Percentiles rank a stretch among this genome's conserved stretches.
Evolutionary conservation across 75 land plant species (phyloP).

Genomic region (Sequoia sempervirens): DNA sequence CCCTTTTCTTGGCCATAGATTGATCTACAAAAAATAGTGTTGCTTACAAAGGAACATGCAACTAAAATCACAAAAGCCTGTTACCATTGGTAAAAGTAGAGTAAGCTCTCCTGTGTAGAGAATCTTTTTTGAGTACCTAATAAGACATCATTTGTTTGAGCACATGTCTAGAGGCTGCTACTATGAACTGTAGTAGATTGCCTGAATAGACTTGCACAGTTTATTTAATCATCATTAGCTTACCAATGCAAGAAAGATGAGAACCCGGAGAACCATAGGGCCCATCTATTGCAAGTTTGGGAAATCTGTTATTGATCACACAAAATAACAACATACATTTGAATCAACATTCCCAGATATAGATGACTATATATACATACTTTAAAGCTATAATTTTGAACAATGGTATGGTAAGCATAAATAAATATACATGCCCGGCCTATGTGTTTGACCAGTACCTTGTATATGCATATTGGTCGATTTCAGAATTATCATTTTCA

Average conservation of each 20-base stretch:
- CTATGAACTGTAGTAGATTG: neutral
- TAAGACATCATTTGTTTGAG: neutral
- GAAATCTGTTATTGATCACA: constrained; percentile 3
- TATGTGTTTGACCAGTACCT: too few relatives aligned
- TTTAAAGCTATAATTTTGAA: neutral
- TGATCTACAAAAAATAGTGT: neutral
- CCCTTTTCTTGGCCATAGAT: neutral
- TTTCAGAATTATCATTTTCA: too few relatives aligned
- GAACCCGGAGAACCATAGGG: constrained; percentile 19
- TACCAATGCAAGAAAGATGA: too few relatives aligned
- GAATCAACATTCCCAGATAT: neutral
- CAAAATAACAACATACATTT: neutral
- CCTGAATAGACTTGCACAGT: neutral
- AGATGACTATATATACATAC: neutral
- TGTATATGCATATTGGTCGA: too few relatives aligned
- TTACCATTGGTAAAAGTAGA: neutral
- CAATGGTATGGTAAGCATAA: neutral
- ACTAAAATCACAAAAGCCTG: neutral
- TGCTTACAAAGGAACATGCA: neutral
- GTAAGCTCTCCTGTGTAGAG: neutral
- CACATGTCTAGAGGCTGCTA: neutral
- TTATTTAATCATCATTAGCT: too few relatives aligned
- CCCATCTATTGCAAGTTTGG: constrained; percentile 17
- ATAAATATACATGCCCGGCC: too few relatives aligned
- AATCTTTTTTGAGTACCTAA: neutral